A percentile compares a stretch with the other conserved stretches of the same genome.
Conservation (phyloP, 208 protist genomes). For the Phytomonas serpens region DNA sequence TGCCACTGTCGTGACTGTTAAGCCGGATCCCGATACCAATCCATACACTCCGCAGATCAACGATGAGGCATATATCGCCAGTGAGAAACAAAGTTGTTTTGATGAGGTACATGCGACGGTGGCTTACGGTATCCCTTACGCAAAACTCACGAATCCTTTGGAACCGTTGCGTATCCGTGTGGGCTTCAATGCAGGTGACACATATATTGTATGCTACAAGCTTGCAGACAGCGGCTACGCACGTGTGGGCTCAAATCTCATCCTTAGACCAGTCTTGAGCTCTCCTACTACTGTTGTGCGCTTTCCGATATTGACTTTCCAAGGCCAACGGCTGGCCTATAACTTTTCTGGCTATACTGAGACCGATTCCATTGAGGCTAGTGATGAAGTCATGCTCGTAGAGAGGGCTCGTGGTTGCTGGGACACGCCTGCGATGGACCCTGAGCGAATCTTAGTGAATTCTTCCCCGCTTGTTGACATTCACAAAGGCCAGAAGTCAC, state of each 20-base stretch:
- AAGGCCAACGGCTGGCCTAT: conserved; percentile 72
- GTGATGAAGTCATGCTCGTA: conserved; percentile 72
- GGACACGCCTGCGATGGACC: conserved; percentile 35
- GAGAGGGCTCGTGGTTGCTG: conserved; percentile 44
- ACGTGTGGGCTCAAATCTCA: conserved; percentile 26
- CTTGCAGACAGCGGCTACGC: conserved; percentile 70
- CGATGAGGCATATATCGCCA: conserved; percentile 60
- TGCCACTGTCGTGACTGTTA: conserved; percentile 49
- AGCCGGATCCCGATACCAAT: conserved; percentile 11
- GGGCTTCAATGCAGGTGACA: conserved; percentile 35
- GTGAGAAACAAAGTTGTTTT: conserved; percentile 66
- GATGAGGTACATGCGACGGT: conserved; percentile 32
- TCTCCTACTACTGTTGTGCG: conserved; percentile 28
- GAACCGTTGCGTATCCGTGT: conserved; percentile 41
- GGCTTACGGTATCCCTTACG: conserved; percentile 51
- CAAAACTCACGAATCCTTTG: conserved; percentile 13
- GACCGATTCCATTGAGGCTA: conserved; percentile 14
- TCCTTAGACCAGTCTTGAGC: conserved; percentile 31
- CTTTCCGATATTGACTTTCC: conserved; percentile 37
- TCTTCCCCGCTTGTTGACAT: conserved; percentile 21
- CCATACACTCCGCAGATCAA: conserved; percentile 23
- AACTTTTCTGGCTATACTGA: conserved; percentile 33
- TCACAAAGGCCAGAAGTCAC: conserved; percentile 7
- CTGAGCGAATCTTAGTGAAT: conserved; percentile 26
- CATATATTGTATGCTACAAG: conserved; percentile 74